Percentiles rank a stretch among this genome's conserved stretches.
Conservation (phyloP, 2,329 filamentous ascomycete species). For the Aspergillus tanneri region DNA sequence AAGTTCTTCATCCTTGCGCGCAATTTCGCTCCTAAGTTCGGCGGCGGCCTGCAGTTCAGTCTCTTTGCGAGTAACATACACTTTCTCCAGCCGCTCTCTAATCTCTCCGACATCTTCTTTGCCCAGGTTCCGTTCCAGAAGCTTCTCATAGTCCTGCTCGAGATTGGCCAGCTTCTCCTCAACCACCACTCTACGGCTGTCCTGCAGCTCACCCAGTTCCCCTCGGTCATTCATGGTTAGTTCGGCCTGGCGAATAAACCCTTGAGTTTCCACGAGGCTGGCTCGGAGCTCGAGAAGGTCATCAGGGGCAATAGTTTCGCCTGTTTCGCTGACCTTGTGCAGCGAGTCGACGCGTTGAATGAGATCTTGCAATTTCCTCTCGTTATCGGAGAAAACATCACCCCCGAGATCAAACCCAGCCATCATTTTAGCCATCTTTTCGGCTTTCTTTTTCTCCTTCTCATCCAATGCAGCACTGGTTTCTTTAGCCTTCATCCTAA, state of each 20-base stretch:
- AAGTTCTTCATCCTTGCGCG: slow-evolving; percentile 77
- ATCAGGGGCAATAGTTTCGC: slow-evolving; percentile 77
- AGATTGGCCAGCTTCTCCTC: slow-evolving; percentile 72
- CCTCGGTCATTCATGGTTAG: slow-evolving; percentile 72
- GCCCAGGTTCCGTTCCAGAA: slow-evolving; percentile 75
- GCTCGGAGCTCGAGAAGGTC: slow-evolving; percentile 75
- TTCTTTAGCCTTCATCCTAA: slow-evolving; percentile 95
- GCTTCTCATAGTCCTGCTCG: slow-evolving; percentile 79
- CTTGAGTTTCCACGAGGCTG: slow-evolving; percentile 83
- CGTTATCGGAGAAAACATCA: slow-evolving; percentile 91
- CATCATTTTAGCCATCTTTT: slow-evolving; percentile 99
- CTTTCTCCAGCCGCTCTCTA: slow-evolving; percentile 73
- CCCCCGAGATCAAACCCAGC: slow-evolving; percentile 92
- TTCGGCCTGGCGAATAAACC: slow-evolving; percentile 89
- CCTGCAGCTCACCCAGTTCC: slow-evolving; percentile 65
- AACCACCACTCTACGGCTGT: slow-evolving; percentile 66
- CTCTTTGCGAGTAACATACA: slow-evolving; percentile 72
- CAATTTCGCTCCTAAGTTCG: slow-evolving; percentile 72
- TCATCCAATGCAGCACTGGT: slow-evolving; percentile 86
- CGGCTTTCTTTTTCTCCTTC: slow-evolving; percentile 97
- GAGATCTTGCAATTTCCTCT: slow-evolving; percentile 76
- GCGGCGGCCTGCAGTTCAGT: slow-evolving; percentile 71
- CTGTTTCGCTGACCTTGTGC: slow-evolving; percentile 71
- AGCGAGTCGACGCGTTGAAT: slow-evolving; percentile 81
- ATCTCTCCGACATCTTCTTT: slow-evolving; percentile 80